Base-by-base conservation (phyloP, 257 asterid species). In the Plantago ovata region DNA sequence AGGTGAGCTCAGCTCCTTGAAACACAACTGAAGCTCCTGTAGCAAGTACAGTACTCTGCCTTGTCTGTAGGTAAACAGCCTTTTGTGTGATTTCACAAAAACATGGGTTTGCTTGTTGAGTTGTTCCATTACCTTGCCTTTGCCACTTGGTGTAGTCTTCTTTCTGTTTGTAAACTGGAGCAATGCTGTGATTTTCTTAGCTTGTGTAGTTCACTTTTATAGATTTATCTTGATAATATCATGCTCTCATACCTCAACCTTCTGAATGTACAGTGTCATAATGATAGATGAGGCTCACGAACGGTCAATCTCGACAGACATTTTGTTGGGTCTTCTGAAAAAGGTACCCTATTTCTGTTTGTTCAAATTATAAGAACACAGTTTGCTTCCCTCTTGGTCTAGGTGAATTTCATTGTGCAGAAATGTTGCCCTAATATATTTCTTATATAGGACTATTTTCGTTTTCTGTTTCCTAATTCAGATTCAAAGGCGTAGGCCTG, bases 261-360 rank as follows among this genome's bases (percentile, higher is more conserved):
- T 63, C 67, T 66, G 68, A 40, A 49, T 23, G 15, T 61, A 18
- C 84, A 93, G 98, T 74, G 95, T 93, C 49, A 86, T 92, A 69
- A 89, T 89, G 96, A 84, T 93, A 65, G 98, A 93, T 79, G 98
- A 93, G 81, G 98, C 97, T 71, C 98, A 86, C 58, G 98, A 93
- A 67, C 84, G 95, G 64, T 93, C 98, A 41, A 85, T 93, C 72
- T 79, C 97, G 9, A 93, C 97, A 0, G 98, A 92, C 68, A 86
- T 92, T 66, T 86, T 92, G 81, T 67, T 87, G 70, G 98, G 95
- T 61, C 95, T 93, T 69, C 78, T 93, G 74, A 93, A 93, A 81
- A 93, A 93, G 97, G 97, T 93, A 67, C 44, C 2, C 14, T 52
- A 45, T 58, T 48, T 42, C 53, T 47, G 53, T 47, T 47, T 19